Conservation (phyloP, 805 yeast species). For the Metschnikowia chrysomelidarum region DNA sequence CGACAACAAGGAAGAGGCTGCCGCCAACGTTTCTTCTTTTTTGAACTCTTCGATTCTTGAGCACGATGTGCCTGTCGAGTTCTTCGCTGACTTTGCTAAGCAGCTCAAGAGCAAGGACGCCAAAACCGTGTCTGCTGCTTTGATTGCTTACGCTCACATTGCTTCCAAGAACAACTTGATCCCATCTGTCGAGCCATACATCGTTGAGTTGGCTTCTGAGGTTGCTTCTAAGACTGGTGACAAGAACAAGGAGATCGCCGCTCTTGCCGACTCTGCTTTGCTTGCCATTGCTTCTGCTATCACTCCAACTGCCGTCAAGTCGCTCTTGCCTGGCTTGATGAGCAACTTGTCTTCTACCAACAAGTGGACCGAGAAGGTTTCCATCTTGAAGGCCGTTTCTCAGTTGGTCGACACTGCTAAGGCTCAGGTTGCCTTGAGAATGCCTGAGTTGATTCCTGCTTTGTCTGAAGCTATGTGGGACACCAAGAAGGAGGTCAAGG, state of each 20-base stretch:
- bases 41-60: constrained; percentile 96
- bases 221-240: constrained; percentile 85
- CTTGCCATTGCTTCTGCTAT: constrained; percentile 73
- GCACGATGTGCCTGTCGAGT: constrained; percentile 93
- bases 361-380: constrained; percentile 98
- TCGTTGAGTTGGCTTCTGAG: constrained; percentile 71
- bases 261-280: constrained; percentile 73
- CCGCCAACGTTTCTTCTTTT: constrained; percentile 87
- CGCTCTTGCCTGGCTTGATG: constrained; percentile 78
- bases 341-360: constrained; percentile 64
- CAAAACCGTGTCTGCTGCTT: constrained; percentile 66
- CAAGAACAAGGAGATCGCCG: constrained; percentile 75
- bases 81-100: constrained; percentile 73
- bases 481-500: constrained; percentile 97
- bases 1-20: constrained; percentile 82
- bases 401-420: constrained; percentile 92
- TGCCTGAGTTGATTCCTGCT: constrained; percentile 99
- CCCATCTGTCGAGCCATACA: constrained; percentile 94
- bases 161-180: constrained; percentile 75
- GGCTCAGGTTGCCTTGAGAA: constrained; percentile 94
- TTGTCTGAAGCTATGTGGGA: constrained; percentile 99
- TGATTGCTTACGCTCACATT: constrained; percentile 81
- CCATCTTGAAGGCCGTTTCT: constrained; percentile 81
- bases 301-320: constrained; percentile 93
- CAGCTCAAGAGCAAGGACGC: constrained; percentile 75